Percentiles rank a stretch among this genome's conserved stretches.
Conservation (phyloP, 116 monocot species). For the Phalaenopsis hybrid region DNA sequence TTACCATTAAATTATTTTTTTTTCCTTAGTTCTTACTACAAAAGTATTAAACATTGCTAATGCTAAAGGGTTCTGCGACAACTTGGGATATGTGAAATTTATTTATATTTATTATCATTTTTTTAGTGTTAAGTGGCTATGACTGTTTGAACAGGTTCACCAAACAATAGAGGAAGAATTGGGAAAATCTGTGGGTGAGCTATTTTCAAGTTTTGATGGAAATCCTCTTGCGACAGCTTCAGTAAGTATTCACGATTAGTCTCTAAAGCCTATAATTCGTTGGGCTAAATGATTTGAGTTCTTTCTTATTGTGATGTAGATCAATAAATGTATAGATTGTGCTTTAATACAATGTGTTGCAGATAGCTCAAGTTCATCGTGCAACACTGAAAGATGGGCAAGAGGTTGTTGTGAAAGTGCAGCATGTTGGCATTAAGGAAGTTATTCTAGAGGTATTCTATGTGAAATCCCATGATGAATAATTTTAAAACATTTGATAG, state of each 20-base stretch:
- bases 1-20: not conserved
- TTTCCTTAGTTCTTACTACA: not conserved
- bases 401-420: constrained; percentile 93
- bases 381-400: constrained; percentile 68
- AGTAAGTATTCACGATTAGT: constrained; percentile 35
- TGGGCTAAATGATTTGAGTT: not conserved
- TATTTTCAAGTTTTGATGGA: constrained; percentile 68
- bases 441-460: constrained; percentile 75
- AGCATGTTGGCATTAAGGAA: constrained; percentile 86
- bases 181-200: constrained; percentile 52
- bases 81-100: not conserved
- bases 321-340: constrained; percentile 8
- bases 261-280: not conserved
- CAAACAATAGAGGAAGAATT: constrained; percentile 67
- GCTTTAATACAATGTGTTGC: constrained; percentile 12
- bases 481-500: constrained; percentile 11
- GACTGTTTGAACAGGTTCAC: constrained; percentile 49
- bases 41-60: not conserved
- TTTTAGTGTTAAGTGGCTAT: not conserved
- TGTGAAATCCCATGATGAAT: constrained; percentile 7
- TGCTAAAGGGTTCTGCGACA: not conserved
- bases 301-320: constrained; percentile 1
- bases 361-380: constrained; percentile 98
- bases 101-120: not conserved
- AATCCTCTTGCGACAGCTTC: constrained; percentile 92